Percentiles rank a stretch among this genome's conserved stretches.
These are phyloP conservation scores for Ophiostoma perfectum DNA, from an alignment of 2,329 filamentous ascomycete genomes.

Conservation along the genomic window DNA sequence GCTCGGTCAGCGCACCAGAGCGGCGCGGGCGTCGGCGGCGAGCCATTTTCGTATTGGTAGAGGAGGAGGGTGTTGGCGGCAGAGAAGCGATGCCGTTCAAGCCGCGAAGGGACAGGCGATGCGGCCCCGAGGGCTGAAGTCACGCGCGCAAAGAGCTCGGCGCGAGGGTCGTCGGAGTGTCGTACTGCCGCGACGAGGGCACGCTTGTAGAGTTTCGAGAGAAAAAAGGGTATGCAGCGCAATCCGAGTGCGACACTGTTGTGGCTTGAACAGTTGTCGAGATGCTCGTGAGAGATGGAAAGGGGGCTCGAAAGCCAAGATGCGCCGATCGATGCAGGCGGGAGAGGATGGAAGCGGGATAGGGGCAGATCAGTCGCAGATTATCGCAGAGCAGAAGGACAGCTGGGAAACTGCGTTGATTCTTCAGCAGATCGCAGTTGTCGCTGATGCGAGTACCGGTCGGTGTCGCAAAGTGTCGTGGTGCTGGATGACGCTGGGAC, in stretches of 20 bases:
- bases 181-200: too few relatives aligned
- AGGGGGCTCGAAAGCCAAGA: conserved; percentile 4
- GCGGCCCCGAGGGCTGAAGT: not conserved
- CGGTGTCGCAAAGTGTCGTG: not conserved
- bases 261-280: not conserved
- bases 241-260: too few relatives aligned
- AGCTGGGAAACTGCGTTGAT: not conserved
- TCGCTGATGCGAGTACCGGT: not conserved
- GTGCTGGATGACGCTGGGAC: not conserved
- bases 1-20: conserved; percentile 54
- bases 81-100: not conserved
- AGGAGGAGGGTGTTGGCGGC: not conserved
- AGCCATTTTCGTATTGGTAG: conserved; percentile 7
- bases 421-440: not conserved
- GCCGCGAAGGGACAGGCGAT: not conserved
- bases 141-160: not conserved
- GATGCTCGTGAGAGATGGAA: not conserved
- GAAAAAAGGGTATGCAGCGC: too few relatives aligned
- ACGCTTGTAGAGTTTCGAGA: too few relatives aligned
- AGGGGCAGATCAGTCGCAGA: not conserved
- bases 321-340: conserved; percentile 5
- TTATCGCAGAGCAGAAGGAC: too few relatives aligned
- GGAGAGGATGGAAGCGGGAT: not conserved
- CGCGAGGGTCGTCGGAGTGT: not conserved
- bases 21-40: conserved; percentile 38